Evolutionary conservation across 2,329 filamentous ascomycete species (phyloP).

Genomic region (Stagonosporopsis cucurbitacearum): DNA sequence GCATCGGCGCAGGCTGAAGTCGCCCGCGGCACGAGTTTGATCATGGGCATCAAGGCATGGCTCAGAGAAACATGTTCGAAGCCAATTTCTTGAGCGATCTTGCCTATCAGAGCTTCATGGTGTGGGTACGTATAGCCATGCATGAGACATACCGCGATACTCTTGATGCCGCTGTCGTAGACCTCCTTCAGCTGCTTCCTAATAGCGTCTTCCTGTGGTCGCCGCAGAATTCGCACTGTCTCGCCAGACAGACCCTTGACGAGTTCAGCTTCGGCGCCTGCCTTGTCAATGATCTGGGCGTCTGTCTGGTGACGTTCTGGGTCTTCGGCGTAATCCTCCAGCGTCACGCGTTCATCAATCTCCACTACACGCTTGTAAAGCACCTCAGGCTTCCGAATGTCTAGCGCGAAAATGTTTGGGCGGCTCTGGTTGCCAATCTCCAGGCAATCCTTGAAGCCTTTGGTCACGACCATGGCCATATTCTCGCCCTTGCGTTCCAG

Average conservation of each 20-base stretch:
- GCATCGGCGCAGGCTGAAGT: conserved; percentile 81
- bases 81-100: conserved; percentile 78
- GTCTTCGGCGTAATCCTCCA: conserved; percentile 92
- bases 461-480: conserved; percentile 85
- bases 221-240: conserved; percentile 71
- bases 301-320: conserved; percentile 69
- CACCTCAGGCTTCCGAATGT: conserved; percentile 85
- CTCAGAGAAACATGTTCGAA: conserved; percentile 83
- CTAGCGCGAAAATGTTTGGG: conserved; percentile 89
- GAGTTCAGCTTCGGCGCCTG: conserved; percentile 58
- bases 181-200: conserved; percentile 69
- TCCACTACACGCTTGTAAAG: conserved; percentile 87
- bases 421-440: conserved; percentile 90
- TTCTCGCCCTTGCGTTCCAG: conserved; percentile 89
- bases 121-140: conserved; percentile 90
- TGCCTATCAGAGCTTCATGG: conserved; percentile 80
- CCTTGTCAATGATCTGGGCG: conserved; percentile 58
- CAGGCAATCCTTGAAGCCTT: conserved; percentile 86
- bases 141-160: conserved; percentile 89
- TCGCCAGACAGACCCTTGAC: conserved; percentile 77
- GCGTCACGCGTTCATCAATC: conserved; percentile 85
- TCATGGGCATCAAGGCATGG: conserved; percentile 86
- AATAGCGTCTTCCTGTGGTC: conserved; percentile 65
- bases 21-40: conserved; percentile 77
- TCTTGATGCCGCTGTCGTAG: conserved; percentile 73